Evolutionary conservation across 805 yeast genomes (phyloP), one percentile per base, ranked within the genome.

Genomic region (Wickerhamiella galacta): DNA sequence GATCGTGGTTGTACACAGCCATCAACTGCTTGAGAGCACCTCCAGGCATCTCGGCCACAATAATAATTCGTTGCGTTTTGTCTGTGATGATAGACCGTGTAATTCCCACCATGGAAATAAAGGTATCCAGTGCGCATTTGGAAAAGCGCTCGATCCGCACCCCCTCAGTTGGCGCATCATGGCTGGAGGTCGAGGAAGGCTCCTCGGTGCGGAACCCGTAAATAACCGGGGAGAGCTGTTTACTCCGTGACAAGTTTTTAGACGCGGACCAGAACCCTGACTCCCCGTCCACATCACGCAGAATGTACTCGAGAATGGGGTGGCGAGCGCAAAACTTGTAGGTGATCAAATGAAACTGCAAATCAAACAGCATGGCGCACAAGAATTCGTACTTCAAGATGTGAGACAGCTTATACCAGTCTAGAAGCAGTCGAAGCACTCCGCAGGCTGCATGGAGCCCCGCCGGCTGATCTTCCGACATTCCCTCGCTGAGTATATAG

Each of bases 391-490:
- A 74, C 51, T 87, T 85, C 40, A 85, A 51, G 2, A 82, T 58
- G 50, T 90, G 95, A 28, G 71, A 75, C 7, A 65, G 51, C 48
- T 78, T 79, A 50, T 80, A 75, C 95, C 95, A 85, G 44, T 66
- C 67, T 21, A 75, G 49, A 15, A 90, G 48, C 15, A 69, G 44
- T 8, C 30, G 20, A 14, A 42, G 15, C 11, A 34, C 23, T 4
- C 35, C 11, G 4, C 40, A 29, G 6, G 46, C 48, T 4, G 42
- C 38, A 18, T 43, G 43, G 10, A 39, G 16, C 9, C 36, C 39
- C 4, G 36, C 14, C 18, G 39, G 46, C 4, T 41, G 41, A 3
- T 30, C 36, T 3, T 30, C 28, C 10, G 35, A 36, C 31, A 41
- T 36, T 15, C 48, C 41, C 31, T 63, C 53, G 40, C 68, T 68